These are phyloP conservation scores for Suillus weaverae DNA, from an alignment of 768 basidiomycete species.

Conservation along the genomic window DNA sequence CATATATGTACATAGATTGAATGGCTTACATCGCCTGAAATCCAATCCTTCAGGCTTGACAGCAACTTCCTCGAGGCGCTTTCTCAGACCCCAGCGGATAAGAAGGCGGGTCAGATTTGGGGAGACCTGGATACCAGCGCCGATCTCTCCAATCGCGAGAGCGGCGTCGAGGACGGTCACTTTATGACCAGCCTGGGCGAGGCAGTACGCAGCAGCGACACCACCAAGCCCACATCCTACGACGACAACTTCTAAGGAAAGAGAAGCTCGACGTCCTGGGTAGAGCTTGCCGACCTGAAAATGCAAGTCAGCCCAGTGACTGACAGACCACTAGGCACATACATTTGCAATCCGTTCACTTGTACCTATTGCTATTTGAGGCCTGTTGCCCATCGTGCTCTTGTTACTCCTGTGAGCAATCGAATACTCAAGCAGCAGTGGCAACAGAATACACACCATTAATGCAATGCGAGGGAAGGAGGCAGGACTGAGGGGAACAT, in stretches of 20 bases:
- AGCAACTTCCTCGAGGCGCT: slow-evolving; percentile 37
- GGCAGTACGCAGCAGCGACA: slow-evolving; percentile 43
- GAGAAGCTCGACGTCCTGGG: slow-evolving; percentile 22
- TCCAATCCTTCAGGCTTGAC: slow-evolving; percentile 42
- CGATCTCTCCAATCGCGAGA: slow-evolving; percentile 40
- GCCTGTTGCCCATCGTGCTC: not conserved
- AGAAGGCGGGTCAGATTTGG: slow-evolving; percentile 47
- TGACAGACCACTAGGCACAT: not conserved
- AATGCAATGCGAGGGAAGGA: not conserved
- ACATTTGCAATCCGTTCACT: not conserved
- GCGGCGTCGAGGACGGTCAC: slow-evolving; percentile 50
- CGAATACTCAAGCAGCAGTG: not conserved
- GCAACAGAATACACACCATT: not conserved
- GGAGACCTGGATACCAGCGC: slow-evolving; percentile 52
- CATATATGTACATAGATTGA: not conserved
- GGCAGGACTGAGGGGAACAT: not conserved
- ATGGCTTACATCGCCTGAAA: slow-evolving; percentile 42
- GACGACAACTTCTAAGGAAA: slow-evolving; percentile 39
- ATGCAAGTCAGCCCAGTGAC: not conserved
- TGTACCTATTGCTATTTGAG: not conserved
- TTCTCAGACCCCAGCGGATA: slow-evolving; percentile 50
- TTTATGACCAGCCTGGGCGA: slow-evolving; percentile 47
- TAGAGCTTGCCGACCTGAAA: slow-evolving; percentile 18
- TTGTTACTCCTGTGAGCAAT: slow-evolving; percentile 2
- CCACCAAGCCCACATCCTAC: slow-evolving; percentile 56